Evolutionary conservation across 495 filamentous ascomycete genomes (phyloP).

Genomic region (Aeminium ludgeri): DNA sequence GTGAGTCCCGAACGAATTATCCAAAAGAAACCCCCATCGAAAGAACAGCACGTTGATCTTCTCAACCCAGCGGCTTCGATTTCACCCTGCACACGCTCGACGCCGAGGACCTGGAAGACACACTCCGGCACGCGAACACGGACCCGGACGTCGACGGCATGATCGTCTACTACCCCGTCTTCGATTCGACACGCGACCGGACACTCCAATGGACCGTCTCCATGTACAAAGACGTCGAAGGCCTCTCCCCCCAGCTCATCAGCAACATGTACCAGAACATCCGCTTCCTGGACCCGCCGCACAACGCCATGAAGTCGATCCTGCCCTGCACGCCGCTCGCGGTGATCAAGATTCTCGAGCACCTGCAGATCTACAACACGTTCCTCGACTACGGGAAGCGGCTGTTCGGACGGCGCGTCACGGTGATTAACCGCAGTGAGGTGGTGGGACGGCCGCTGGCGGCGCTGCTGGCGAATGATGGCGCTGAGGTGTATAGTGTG

Average conservation of each 20-base stretch:
- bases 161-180: constrained; percentile 97
- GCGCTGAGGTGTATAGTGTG: constrained; percentile 84
- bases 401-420: constrained; percentile 77
- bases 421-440: constrained; percentile 86
- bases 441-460: constrained; percentile 88
- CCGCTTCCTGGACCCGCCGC: constrained; percentile 64
- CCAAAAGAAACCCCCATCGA: not conserved
- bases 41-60: too few relatives aligned
- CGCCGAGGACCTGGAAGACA: constrained; percentile 76
- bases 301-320: constrained; percentile 69
- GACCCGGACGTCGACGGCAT: constrained; percentile 73
- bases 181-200: constrained; percentile 69
- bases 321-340: constrained; percentile 91
- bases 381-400: constrained; percentile 87
- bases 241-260: constrained; percentile 80
- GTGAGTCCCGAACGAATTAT: constrained; percentile 39
- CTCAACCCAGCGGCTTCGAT: constrained; percentile 52
- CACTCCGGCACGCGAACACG: constrained; percentile 63
- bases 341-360: constrained; percentile 88
- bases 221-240: constrained; percentile 84
- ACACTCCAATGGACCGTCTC: constrained; percentile 93
- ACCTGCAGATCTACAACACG: constrained; percentile 91
- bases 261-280: constrained; percentile 99
- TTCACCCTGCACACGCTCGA: constrained; percentile 69
- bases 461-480: constrained; percentile 91